Conservation (phyloP, 441 rosid species). For the Aleurites moluccanus region DNA sequence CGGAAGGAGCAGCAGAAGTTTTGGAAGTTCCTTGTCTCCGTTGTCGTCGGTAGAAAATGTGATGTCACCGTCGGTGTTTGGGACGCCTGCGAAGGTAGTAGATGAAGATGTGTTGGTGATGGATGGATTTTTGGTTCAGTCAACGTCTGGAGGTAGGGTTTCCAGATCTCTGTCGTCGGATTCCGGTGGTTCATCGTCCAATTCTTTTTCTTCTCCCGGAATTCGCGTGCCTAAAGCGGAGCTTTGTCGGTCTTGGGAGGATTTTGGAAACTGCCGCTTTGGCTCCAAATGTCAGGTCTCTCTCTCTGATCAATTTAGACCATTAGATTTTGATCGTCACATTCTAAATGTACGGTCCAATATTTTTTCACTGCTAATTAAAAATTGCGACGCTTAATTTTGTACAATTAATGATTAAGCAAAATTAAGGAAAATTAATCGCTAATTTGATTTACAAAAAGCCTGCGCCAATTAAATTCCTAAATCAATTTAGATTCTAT, state of each 20-base stretch:
- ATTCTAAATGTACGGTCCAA: neutral
- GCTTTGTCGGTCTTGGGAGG: slow-evolving; percentile 47
- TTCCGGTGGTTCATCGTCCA: slow-evolving; percentile 10
- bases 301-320: slow-evolving; percentile 8
- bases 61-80: slow-evolving; percentile 7
- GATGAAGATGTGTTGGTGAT: slow-evolving; percentile 57
- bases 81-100: slow-evolving; percentile 26
- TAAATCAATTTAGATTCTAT: neutral
- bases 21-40: slow-evolving; percentile 30
- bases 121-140: slow-evolving; percentile 58
- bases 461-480: neutral
- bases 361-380: neutral
- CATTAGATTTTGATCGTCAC: neutral
- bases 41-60: slow-evolving; percentile 26
- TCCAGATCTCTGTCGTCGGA: slow-evolving; percentile 4
- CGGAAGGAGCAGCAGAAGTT: slow-evolving; percentile 11
- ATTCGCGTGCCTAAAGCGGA: slow-evolving; percentile 30
- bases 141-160: slow-evolving; percentile 25
- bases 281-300: slow-evolving; percentile 48
- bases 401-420: neutral
- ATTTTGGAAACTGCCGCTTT: slow-evolving; percentile 42
- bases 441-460: neutral
- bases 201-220: slow-evolving; percentile 24
- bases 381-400: neutral
- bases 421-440: neutral